Evolutionary conservation across 352 stramenopile genomes (phyloP).

Genomic region (Pythium scleroteichum): DNA sequence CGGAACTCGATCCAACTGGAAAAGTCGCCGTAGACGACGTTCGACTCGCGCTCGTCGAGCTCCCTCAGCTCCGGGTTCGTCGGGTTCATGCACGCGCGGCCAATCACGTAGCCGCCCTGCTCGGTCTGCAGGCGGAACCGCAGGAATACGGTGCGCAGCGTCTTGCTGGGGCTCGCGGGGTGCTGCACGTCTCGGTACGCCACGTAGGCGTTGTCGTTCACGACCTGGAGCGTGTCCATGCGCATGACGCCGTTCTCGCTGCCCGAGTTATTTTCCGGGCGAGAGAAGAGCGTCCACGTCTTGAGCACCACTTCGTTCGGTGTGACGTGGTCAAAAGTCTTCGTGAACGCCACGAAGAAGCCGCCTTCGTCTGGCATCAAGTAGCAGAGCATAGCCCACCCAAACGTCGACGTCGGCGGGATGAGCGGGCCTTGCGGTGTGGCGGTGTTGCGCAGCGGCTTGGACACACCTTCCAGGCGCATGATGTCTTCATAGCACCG

Average conservation of each 20-base stretch:
- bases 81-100: conserved; percentile 59
- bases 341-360: conserved; percentile 39
- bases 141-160: conserved; percentile 38
- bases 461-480: conserved; percentile 47
- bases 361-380: conserved; percentile 29
- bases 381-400: conserved; percentile 36
- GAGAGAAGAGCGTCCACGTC: conserved; percentile 29
- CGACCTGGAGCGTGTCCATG: conserved; percentile 37
- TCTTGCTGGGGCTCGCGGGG: conserved; percentile 26
- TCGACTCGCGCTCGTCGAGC: conserved; percentile 19
- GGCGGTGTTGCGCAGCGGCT: conserved; percentile 23
- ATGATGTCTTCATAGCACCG: conserved; percentile 60
- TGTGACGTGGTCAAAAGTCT: conserved; percentile 31
- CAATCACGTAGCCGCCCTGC: conserved; percentile 52
- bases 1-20: conserved; percentile 48
- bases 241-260: conserved; percentile 25
- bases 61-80: conserved; percentile 33
- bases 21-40: conserved; percentile 38
- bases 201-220: conserved; percentile 36
- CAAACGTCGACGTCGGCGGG: conserved; percentile 46
- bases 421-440: conserved; percentile 14
- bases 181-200: conserved; percentile 36
- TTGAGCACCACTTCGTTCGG: conserved; percentile 30
- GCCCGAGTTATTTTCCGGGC: conserved; percentile 26
- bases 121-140: conserved; percentile 37